Percentiles rank a stretch among this genome's conserved stretches.
phyloP scores from a whole-genome alignment of 2,329 filamentous ascomycete species.

The Colletotrichum euphorbiae region DNA sequence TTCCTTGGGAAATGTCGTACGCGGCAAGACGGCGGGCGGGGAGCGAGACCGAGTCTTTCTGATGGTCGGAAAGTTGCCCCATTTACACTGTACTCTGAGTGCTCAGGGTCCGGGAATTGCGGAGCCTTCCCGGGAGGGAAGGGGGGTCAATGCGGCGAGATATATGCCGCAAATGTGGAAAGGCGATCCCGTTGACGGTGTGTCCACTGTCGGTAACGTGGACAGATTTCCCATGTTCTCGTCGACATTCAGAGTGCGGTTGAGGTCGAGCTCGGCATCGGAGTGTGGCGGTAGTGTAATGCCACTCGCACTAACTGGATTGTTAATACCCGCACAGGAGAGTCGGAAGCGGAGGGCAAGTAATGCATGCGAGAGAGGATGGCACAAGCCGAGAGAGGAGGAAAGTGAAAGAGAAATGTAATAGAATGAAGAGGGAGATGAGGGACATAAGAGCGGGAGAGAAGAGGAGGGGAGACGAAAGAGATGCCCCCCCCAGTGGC shows the following conservation, averaged over 20 bases:
- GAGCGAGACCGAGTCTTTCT: slow-evolving; percentile 8
- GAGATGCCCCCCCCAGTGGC: slow-evolving; percentile 4
- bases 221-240: not conserved
- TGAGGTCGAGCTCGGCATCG: not conserved
- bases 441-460: not conserved
- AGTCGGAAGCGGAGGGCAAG: not conserved
- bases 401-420: not conserved
- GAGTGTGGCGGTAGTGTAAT: not conserved
- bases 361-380: slow-evolving; percentile 1
- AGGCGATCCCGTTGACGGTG: slow-evolving; percentile 10
- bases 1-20: not conserved
- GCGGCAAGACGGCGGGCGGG: not conserved
- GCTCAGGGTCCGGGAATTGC: slow-evolving; percentile 14
- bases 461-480: slow-evolving; percentile 8
- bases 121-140: slow-evolving; percentile 14
- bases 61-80: not conserved
- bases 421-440: slow-evolving; percentile 6
- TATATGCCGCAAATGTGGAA: not conserved
- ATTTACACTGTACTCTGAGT: not conserved
- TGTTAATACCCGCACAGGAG: not conserved
- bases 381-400: not conserved
- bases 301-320: not conserved
- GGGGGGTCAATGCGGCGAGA: slow-evolving; percentile 17
- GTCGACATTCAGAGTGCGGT: not conserved
- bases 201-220: slow-evolving; percentile 18